A percentile compares a stretch with the other conserved stretches of the same genome.
Conservation (phyloP, 805 yeast species). For the Ogataea polymorpha region DNA sequence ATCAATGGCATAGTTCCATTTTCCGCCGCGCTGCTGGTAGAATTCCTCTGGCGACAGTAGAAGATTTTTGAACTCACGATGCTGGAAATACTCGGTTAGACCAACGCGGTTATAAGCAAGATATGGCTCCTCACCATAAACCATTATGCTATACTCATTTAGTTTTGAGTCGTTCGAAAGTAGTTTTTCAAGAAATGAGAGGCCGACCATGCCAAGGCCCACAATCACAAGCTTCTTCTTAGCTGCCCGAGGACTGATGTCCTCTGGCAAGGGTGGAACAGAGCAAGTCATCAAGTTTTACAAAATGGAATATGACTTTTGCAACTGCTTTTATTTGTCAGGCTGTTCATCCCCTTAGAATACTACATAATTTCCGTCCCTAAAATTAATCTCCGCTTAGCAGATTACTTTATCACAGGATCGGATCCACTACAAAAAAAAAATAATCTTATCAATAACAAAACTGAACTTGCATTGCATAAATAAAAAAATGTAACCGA, state of each 20-base stretch:
- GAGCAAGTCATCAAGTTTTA: conserved; percentile 5
- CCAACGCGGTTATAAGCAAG: conserved; percentile 39
- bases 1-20: conserved; percentile 27
- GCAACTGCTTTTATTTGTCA: background rate
- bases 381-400: conserved; percentile 5
- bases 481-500: background rate
- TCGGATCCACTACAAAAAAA: background rate
- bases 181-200: conserved; percentile 35
- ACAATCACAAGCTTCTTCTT: conserved; percentile 30
- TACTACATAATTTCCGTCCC: conserved; percentile 1
- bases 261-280: conserved; percentile 24
- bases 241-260: background rate
- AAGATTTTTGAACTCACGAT: conserved; percentile 26
- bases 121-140: conserved; percentile 36
- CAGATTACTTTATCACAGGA: background rate
- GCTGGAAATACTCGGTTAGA: conserved; percentile 31
- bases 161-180: conserved; percentile 31
- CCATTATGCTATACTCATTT: conserved; percentile 26
- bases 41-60: conserved; percentile 27
- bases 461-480: background rate
- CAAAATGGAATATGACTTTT: background rate
- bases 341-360: background rate
- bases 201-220: conserved; percentile 38
- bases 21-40: conserved; percentile 22
- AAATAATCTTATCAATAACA: background rate